These are phyloP conservation scores for Cystobasidium pallidum DNA, from an alignment of 1,284 basidiomycete species.

Conservation along the genomic window DNA sequence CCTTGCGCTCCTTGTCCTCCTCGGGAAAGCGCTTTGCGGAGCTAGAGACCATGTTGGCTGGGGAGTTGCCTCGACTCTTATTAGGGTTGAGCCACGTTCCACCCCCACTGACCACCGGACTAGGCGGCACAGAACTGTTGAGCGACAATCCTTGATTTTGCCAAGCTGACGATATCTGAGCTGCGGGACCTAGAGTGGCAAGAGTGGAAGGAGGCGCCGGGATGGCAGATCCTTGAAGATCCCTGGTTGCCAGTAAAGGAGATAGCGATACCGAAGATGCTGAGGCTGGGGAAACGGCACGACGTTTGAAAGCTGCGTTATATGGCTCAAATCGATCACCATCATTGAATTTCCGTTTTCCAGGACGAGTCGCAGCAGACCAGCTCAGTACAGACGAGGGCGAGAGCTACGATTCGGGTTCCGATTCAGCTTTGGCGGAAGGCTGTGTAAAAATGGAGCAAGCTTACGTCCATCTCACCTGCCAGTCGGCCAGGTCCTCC, in stretches of 20 bases:
- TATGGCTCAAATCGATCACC: conserved; percentile 39
- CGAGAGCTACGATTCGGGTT: conserved; percentile 11
- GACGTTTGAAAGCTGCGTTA: conserved; percentile 36
- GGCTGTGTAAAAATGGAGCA: neutral
- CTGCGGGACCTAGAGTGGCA: conserved; percentile 31
- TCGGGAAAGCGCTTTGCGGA: conserved; percentile 21
- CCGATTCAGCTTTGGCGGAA: neutral
- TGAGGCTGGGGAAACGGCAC: conserved; percentile 37
- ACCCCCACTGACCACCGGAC: conserved; percentile 8
- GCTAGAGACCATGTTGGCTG: neutral
- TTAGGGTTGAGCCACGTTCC: conserved; percentile 25
- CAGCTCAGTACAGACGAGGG: conserved; percentile 33
- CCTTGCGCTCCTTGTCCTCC: conserved; percentile 22
- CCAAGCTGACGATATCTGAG: conserved; percentile 8
- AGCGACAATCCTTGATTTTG: neutral
- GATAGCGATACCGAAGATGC: conserved; percentile 39
- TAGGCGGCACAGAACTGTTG: conserved; percentile 10
- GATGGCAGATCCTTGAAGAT: conserved; percentile 9
- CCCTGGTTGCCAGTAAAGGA: conserved; percentile 21
- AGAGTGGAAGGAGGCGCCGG: conserved; percentile 19
- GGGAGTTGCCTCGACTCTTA: conserved; percentile 29
- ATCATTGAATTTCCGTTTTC: conserved; percentile 41
- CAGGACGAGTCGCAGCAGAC: conserved; percentile 24
- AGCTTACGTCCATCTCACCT: conserved; percentile 37
- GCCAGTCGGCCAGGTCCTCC: neutral